Evolutionary conservation across 1,139 yeast genomes (phyloP).

Genomic region (Pneumocystis canis): DNA sequence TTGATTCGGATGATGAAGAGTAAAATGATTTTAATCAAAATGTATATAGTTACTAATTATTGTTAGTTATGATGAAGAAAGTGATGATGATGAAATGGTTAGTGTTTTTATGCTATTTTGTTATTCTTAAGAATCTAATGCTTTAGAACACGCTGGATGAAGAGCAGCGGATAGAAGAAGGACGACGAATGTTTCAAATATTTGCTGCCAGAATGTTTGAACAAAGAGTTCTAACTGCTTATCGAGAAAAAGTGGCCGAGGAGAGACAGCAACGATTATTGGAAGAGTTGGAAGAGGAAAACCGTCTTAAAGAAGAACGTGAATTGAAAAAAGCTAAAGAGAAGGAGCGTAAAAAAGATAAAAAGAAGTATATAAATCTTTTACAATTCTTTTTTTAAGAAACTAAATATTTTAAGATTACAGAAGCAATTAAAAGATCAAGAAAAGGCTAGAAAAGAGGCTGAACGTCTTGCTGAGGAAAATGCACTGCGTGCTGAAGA

Average conservation of each 20-base stretch:
- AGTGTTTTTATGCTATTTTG: conserved; percentile 15
- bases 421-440: conserved; percentile 64
- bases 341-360: conserved; percentile 65
- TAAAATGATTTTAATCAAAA: conserved; percentile 20
- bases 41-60: conserved; percentile 17
- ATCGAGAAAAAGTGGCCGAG: conserved; percentile 57
- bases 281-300: conserved; percentile 70
- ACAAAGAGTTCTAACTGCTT: conserved; percentile 53
- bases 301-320: conserved; percentile 48
- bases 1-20: conserved; percentile 25
- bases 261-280: conserved; percentile 58
- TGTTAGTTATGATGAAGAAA: conserved; percentile 23
- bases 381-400: neutral
- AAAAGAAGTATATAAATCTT: conserved; percentile 33
- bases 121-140: neutral
- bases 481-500: conserved; percentile 38
- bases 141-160: conserved; percentile 34
- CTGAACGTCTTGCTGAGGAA: conserved; percentile 38
- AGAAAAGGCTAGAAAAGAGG: conserved; percentile 47
- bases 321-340: conserved; percentile 59
- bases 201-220: conserved; percentile 64
- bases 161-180: conserved; percentile 57
- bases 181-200: conserved; percentile 59
- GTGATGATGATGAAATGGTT: conserved; percentile 27
- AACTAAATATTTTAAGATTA: conserved; percentile 18